Percentiles rank a stretch among this genome's conserved stretches.
These are phyloP conservation scores for Aspergillus aculeatinus DNA, from an alignment of 2,329 filamentous ascomycete genomes.

Conservation along the genomic window DNA sequence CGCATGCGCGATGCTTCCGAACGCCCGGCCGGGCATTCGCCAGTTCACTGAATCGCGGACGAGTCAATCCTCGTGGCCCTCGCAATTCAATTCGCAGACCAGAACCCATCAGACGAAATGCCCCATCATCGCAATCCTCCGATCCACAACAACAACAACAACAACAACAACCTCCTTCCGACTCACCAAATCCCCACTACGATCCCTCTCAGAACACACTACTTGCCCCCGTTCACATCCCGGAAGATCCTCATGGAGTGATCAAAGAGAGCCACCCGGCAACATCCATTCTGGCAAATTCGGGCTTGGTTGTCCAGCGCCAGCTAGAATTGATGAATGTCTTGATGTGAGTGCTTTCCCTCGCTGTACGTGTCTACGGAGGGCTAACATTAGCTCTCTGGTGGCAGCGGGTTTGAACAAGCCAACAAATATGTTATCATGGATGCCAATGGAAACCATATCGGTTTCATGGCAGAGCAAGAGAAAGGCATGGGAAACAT, in stretches of 20 bases:
- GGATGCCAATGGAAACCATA: constrained; percentile 62
- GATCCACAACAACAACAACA: constrained; percentile 8
- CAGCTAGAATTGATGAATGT: constrained; percentile 67
- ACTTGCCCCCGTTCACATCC: constrained; percentile 60
- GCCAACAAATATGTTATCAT: constrained; percentile 66
- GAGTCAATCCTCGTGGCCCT: constrained; percentile 27
- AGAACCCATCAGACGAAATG: constrained; percentile 20
- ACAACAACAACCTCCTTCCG: constrained; percentile 3
- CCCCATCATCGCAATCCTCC: constrained; percentile 10
- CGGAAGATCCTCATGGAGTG: constrained; percentile 59
- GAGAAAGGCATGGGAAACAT: constrained; percentile 59
- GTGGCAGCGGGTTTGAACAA: constrained; percentile 59
- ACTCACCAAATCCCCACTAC: constrained; percentile 46
- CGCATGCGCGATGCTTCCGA: constrained; percentile 21
- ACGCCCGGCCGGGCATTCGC: constrained; percentile 25
- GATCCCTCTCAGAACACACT: constrained; percentile 49
- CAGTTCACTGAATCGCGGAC: constrained; percentile 28
- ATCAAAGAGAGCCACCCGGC: constrained; percentile 61
- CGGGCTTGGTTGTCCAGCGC: constrained; percentile 61
- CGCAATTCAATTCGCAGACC: constrained; percentile 31
- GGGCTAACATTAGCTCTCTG: constrained; percentile 3
- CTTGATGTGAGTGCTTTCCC: constrained; percentile 46
- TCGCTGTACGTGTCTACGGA: not conserved
- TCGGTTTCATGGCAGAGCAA: constrained; percentile 64
- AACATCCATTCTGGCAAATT: constrained; percentile 58